Evolutionary conservation across 352 stramenopile genomes (phyloP), one percentile per base, ranked within the genome.

Genomic region (Phytopythium kandeliae): DNA sequence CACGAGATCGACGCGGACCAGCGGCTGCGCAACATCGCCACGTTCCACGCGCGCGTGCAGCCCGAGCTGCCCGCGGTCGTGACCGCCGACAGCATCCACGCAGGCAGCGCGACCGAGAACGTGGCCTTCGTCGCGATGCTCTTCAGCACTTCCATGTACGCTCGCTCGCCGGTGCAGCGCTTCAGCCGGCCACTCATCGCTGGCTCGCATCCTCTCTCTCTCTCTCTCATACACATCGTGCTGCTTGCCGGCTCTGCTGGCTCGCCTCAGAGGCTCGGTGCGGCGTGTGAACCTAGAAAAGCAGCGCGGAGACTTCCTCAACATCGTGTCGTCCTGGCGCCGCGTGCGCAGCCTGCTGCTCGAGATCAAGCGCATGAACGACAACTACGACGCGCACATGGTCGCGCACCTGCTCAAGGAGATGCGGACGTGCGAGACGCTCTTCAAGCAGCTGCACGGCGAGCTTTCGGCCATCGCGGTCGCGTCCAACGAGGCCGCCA

Each of bases 101-200:
- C 68, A 12, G 64, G 55, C 37, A 86, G 71, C 28, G 72, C 65
- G 7, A 67, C 63, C 3, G 81, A 92, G 59, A 92, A 92, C 45
- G 48, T 88, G n/a, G 66, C 78, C 2, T 89, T 92, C 40, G 62
- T 89, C 46, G 78, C 74, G 13, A 89, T 92, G 74, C 69, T 92
- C 42, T 92, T 92, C 38, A 71, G 76, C 10, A 52, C 71, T 16
- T 80, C 74, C n/a, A 64, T 86, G 65, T 84, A 76, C 28, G 65
- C 74, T 9, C n/a, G n/a, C n/a, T n/a, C n/a, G n/a, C n/a, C n/a
- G n/a, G n/a, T n/a, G n/a, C n/a, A n/a, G n/a, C n/a, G n/a, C n/a
- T n/a, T n/a, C n/a, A n/a, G n/a, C n/a, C n/a, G n/a, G n/a, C n/a
- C n/a, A n/a, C n/a, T n/a, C n/a, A n/a, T n/a, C n/a, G n/a, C n/a